A percentile compares a stretch with the other conserved stretches of the same genome.
These are phyloP conservation scores for Blumeria hordei DNA, from an alignment of 2,329 filamentous ascomycete genomes.

Conservation along the genomic window DNA sequence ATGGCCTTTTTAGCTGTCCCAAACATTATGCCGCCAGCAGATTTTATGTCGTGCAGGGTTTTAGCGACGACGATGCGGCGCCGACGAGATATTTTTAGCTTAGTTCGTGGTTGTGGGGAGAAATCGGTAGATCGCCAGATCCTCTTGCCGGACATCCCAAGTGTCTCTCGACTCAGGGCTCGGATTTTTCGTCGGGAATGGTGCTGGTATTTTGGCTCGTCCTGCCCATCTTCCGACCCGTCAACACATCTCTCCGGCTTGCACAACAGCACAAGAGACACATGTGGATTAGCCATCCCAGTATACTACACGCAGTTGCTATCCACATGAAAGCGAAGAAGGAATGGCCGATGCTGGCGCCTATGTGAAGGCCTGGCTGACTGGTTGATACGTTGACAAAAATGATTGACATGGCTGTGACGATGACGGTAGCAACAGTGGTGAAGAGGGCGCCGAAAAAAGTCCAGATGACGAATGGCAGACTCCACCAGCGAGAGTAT, in stretches of 20 bases:
- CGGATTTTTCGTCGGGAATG: not conserved
- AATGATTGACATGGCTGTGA: constrained; percentile 63
- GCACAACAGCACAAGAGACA: constrained; percentile 55
- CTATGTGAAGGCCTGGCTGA: constrained; percentile 53
- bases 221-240: constrained; percentile 12
- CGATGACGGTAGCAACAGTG: constrained; percentile 46
- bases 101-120: too few species aligned
- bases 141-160: too few species aligned
- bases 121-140: too few species aligned
- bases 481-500: constrained; percentile 29
- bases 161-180: too few species aligned
- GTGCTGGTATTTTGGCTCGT: constrained; percentile 4
- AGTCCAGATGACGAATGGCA: constrained; percentile 43
- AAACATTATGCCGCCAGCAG: too few species aligned
- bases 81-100: too few species aligned
- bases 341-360: constrained; percentile 37
- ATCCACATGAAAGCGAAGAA: constrained; percentile 90
- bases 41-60: too few species aligned
- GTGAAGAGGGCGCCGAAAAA: constrained; percentile 43
- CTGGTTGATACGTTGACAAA: constrained; percentile 54
- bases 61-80: too few species aligned
- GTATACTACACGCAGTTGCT: constrained; percentile 36
- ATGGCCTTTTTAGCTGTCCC: too few species aligned
- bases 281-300: constrained; percentile 51
- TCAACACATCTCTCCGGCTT: constrained; percentile 12